A percentile compares a stretch with the other conserved stretches of the same genome.
Conservation (phyloP, 306 rosid species). For the Geum urbanum region DNA sequence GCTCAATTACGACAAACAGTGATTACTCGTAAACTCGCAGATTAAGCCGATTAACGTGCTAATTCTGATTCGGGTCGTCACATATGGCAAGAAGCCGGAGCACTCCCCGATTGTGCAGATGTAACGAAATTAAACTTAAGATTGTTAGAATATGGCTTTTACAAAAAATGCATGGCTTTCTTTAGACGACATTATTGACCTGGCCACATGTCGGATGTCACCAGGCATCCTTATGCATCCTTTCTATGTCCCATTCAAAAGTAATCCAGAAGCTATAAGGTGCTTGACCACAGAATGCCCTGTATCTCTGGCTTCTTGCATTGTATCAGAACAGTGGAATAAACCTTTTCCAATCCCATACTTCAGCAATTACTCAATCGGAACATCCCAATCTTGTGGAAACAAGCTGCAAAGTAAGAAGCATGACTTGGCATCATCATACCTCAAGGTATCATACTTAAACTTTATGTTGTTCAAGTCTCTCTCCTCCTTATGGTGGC, state of each 20-base stretch:
- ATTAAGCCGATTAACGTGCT: too few species aligned
- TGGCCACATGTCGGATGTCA: slow-evolving; percentile 24
- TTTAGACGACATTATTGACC: slow-evolving; percentile 7
- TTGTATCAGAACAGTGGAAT: background rate
- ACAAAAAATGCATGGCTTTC: background rate
- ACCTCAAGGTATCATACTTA: slow-evolving; percentile 16
- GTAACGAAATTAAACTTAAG: too few species aligned
- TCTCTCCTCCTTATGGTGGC: background rate
- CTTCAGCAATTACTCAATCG: background rate
- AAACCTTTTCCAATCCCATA: slow-evolving; percentile 14
- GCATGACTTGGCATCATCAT: background rate
- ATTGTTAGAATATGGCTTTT: background rate
- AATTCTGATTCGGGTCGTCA: too few species aligned
- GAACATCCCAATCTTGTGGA: background rate
- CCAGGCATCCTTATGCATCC: slow-evolving; percentile 25
- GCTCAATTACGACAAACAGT: too few species aligned
- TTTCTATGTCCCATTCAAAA: background rate
- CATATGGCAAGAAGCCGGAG: too few species aligned
- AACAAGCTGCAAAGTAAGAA: slow-evolving; percentile 25
- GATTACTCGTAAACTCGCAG: too few species aligned
- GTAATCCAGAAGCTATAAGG: slow-evolving; percentile 16
- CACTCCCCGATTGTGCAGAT: too few species aligned
- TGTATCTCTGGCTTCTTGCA: slow-evolving; percentile 6
- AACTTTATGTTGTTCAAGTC: slow-evolving; percentile 1
- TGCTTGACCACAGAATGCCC: background rate